phyloP scores from a whole-genome alignment of 257 asterid genomes.

The Lavandula angustifolia region DNA sequence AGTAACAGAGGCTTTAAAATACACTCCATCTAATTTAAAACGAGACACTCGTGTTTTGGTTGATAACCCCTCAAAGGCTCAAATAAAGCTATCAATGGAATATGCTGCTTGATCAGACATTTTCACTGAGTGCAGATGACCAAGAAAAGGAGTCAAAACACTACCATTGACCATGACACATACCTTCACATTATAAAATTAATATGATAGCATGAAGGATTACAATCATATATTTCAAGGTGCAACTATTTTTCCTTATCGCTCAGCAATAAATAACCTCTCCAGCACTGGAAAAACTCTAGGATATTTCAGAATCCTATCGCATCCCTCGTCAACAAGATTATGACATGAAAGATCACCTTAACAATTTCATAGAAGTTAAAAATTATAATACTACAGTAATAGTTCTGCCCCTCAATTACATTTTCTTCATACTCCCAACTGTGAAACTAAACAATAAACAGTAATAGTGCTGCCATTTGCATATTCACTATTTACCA shows the following conservation, averaged over 20 bases:
- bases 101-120: slow-evolving; percentile 14
- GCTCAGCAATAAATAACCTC: slow-evolving; percentile 13
- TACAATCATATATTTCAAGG: slow-evolving; percentile 10
- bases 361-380: background rate
- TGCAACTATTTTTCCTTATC: background rate
- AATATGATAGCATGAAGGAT: background rate
- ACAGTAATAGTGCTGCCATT: background rate
- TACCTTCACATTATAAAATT: background rate
- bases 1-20: background rate
- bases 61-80: background rate
- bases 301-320: slow-evolving; percentile 4
- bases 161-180: slow-evolving; percentile 4
- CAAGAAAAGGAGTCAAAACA: background rate
- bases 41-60: background rate
- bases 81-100: background rate
- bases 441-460: background rate
- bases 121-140: background rate
- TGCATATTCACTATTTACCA: slow-evolving; percentile 10
- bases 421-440: slow-evolving; percentile 2
- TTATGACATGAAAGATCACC: background rate
- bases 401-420: background rate
- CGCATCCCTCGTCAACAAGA: slow-evolving; percentile 4
- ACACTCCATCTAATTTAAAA: background rate
- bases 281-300: slow-evolving; percentile 2
- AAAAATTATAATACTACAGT: background rate